Evolutionary conservation across 1,284 basidiomycete species (phyloP).

Genomic region (Moesziomyces sp.): DNA sequence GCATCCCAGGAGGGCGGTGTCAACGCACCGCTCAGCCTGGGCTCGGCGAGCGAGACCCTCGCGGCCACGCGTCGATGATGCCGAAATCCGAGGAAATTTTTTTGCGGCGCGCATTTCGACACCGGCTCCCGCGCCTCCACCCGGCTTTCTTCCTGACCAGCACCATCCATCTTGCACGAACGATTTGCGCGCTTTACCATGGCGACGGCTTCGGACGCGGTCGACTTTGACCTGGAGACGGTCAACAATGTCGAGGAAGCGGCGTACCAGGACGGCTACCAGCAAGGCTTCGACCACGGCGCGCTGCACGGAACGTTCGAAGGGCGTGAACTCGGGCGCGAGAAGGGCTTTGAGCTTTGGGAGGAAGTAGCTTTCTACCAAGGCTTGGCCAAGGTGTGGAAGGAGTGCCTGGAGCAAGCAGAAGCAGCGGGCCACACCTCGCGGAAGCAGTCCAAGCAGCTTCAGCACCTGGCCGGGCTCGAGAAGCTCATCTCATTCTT

Average conservation of each 20-base stretch:
- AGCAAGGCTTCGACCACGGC: slow-evolving; percentile 84
- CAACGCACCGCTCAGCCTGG: slow-evolving; percentile 26
- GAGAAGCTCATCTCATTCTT: slow-evolving; percentile 77
- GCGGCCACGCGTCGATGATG: slow-evolving; percentile 23
- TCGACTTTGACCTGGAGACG: slow-evolving; percentile 51
- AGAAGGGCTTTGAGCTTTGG: slow-evolving; percentile 95
- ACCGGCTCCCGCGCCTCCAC: slow-evolving; percentile 7
- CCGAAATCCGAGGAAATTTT: slow-evolving; percentile 17
- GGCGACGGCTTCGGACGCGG: slow-evolving; percentile 8
- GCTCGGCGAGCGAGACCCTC: slow-evolving; percentile 41
- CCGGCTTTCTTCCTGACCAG: slow-evolving; percentile 30
- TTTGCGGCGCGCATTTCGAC: neutral
- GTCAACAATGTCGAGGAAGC: slow-evolving; percentile 59
- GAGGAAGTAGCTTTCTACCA: slow-evolving; percentile 94
- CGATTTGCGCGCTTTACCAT: slow-evolving; percentile 1
- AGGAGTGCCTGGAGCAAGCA: slow-evolving; percentile 27
- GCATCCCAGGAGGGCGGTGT: slow-evolving; percentile 5
- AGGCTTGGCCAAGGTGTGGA: slow-evolving; percentile 82
- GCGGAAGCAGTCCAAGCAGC: slow-evolving; percentile 69
- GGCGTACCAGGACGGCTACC: slow-evolving; percentile 82
- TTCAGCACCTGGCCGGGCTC: slow-evolving; percentile 76
- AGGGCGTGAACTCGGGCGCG: slow-evolving; percentile 86
- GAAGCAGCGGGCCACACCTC: slow-evolving; percentile 30
- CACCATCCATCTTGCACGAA: slow-evolving; percentile 15
- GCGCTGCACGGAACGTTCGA: slow-evolving; percentile 89